Percentiles rank a stretch among this genome's conserved stretches.
Conservation (phyloP, 108 stramenopile species). For the Nannochloropsis gaditana region DNA sequence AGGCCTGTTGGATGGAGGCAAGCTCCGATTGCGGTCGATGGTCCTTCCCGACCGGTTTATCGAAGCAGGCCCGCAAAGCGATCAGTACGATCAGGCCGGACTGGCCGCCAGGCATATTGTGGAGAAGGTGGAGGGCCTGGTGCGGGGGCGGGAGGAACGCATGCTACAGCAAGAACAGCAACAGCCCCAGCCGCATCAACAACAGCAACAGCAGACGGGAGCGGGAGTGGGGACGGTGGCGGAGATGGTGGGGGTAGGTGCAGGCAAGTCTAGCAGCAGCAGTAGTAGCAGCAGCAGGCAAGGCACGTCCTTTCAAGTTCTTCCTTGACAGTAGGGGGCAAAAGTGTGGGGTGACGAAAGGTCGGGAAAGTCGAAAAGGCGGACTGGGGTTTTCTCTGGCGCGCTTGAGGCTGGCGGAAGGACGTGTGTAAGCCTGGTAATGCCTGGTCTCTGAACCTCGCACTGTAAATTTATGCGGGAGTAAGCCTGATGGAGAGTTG, state of each 20-base stretch:
- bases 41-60: slow-evolving; percentile 88
- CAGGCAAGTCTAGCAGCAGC: background rate
- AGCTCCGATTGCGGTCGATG: slow-evolving; percentile 88
- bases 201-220: slow-evolving; percentile 1
- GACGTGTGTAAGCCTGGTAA: no score
- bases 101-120: slow-evolving; percentile 82
- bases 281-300: background rate
- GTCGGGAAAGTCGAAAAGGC: no score
- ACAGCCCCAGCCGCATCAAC: background rate
- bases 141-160: background rate
- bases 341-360: background rate
- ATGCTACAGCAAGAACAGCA: background rate
- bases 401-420: no score
- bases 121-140: slow-evolving; percentile 68
- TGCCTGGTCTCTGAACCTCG: no score
- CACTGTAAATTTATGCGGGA: no score
- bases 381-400: no score
- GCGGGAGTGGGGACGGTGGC: background rate
- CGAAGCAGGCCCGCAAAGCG: slow-evolving; percentile 85
- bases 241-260: background rate
- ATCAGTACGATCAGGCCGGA: slow-evolving; percentile 93
- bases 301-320: background rate
- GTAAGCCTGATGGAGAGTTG: no score
- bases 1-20: slow-evolving; percentile 80
- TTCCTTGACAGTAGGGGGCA: background rate